phyloP scores from a whole-genome alignment of 2,329 filamentous ascomycete species.

The Fusarium tricinctum region DNA sequence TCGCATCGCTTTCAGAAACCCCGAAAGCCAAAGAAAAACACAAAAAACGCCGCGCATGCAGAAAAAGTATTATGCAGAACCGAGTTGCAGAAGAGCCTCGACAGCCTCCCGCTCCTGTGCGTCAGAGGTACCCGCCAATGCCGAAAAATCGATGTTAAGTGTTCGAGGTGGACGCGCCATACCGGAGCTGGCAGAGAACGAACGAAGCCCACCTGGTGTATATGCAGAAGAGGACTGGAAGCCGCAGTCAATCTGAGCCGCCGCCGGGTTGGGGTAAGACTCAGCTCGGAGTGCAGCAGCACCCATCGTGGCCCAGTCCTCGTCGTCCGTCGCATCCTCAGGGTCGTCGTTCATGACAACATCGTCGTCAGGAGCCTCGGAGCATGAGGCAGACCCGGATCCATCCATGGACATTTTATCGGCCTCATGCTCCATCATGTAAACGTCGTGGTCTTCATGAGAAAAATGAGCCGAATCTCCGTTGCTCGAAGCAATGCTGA shows the following conservation, averaged over 20 bases:
- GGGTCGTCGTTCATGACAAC: conserved; percentile 79
- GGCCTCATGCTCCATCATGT: conserved; percentile 85
- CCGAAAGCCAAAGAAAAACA: conserved; percentile 31
- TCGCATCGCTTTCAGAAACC: conserved; percentile 41
- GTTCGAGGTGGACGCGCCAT: conserved; percentile 68
- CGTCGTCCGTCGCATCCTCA: conserved; percentile 91
- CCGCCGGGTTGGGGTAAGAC: conserved; percentile 70
- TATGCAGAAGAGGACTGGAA: conserved; percentile 61
- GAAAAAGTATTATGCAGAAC: conserved; percentile 76
- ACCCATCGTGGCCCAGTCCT: conserved; percentile 93
- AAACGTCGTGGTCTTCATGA: conserved; percentile 73
- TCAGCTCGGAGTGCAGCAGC: conserved; percentile 83
- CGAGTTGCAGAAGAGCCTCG: conserved; percentile 83
- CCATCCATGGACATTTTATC: conserved; percentile 94
- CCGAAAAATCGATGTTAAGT: conserved; percentile 66
- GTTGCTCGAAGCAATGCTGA: conserved; percentile 70
- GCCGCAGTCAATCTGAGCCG: conserved; percentile 68
- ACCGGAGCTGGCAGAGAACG: conserved; percentile 64
- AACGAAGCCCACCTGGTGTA: conserved; percentile 61
- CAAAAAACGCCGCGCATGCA: conserved; percentile 68
- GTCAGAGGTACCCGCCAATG: conserved; percentile 68
- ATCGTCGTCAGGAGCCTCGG: conserved; percentile 78
- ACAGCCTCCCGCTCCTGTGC: conserved; percentile 85
- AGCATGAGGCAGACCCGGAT: conserved; percentile 79
- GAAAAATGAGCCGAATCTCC: conserved; percentile 82